phyloP scores from a whole-genome alignment of 257 asterid species.

The Nicotiana paniculata region DNA sequence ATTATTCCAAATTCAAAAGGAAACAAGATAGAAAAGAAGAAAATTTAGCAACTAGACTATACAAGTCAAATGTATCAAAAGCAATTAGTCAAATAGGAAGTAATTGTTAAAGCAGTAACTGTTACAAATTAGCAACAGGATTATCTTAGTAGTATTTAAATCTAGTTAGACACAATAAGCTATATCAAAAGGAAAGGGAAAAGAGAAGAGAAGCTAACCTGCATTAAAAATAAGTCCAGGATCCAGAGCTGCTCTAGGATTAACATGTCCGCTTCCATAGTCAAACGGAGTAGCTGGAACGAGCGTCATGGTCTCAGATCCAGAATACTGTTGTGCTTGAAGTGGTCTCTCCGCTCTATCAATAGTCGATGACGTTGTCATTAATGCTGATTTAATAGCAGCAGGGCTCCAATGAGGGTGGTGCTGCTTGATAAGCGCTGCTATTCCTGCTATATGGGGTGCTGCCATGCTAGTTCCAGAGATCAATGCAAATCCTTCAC shows the following conservation, averaged over 20 bases:
- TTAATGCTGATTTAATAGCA: slow-evolving; percentile 70
- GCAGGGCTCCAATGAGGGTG: slow-evolving; percentile 90
- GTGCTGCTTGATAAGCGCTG: slow-evolving; percentile 72
- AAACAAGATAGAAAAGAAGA: background rate
- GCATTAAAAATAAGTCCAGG: slow-evolving; percentile 77
- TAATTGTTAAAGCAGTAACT: background rate
- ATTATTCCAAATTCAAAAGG: background rate
- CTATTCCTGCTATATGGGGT: slow-evolving; percentile 79
- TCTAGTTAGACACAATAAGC: background rate
- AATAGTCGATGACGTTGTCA: slow-evolving; percentile 66
- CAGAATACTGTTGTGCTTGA: slow-evolving; percentile 70
- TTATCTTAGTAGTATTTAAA: background rate
- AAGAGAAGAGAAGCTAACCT: slow-evolving; percentile 24
- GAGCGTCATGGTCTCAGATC: slow-evolving; percentile 51
- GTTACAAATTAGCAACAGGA: background rate
- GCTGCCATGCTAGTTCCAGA: slow-evolving; percentile 94
- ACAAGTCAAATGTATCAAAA: background rate
- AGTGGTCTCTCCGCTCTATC: slow-evolving; percentile 72
- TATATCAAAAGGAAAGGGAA: background rate
- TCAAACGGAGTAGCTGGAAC: slow-evolving; percentile 76
- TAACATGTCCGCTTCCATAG: slow-evolving; percentile 77
- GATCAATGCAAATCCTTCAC: slow-evolving; percentile 78
- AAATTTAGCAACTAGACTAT: background rate
- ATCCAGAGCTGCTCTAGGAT: slow-evolving; percentile 72
- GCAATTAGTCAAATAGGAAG: background rate